phyloP scores from a whole-genome alignment of 805 yeast genomes.

The Priceomyces fermenticarens region DNA sequence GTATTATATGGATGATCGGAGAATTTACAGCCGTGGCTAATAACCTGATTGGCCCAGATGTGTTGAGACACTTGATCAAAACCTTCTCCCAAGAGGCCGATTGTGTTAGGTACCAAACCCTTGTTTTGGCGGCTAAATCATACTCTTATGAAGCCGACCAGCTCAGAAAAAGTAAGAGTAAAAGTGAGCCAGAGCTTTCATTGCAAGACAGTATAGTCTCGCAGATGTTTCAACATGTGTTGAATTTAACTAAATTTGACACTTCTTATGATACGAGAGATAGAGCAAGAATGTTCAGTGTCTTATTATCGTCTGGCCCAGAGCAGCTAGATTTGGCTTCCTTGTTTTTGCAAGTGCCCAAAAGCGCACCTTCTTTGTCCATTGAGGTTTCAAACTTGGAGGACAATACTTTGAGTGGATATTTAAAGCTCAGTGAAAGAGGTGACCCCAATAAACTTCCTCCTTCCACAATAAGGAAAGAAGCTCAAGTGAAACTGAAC shows the following conservation, averaged over 20 bases:
- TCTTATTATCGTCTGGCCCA: constrained; percentile 49
- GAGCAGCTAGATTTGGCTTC: constrained; percentile 58
- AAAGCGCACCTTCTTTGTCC: constrained; percentile 55
- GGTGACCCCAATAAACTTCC: constrained; percentile 29
- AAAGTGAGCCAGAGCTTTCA: constrained; percentile 9
- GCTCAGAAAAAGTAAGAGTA: constrained; percentile 21
- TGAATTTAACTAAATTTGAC: constrained; percentile 73
- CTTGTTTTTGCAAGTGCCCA: constrained; percentile 72
- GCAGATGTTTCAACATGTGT: constrained; percentile 57
- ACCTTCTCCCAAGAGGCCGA: constrained; percentile 53
- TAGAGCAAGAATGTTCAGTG: constrained; percentile 69
- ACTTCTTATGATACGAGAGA: constrained; percentile 76
- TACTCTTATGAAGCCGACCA: constrained; percentile 53
- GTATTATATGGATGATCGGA: constrained; percentile 88
- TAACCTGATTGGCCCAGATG: constrained; percentile 65
- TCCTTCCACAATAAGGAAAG: constrained; percentile 28
- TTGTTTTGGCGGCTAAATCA: constrained; percentile 72
- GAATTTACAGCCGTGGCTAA: constrained; percentile 53
- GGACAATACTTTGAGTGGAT: constrained; percentile 13
- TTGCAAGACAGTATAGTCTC: constrained; percentile 21
- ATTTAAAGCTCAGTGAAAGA: constrained; percentile 45
- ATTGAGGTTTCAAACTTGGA: constrained; percentile 7
- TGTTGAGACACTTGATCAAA: constrained; percentile 56
- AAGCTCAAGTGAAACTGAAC: constrained; percentile 14
- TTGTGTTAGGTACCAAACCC: constrained; percentile 64